Evolutionary conservation across 768 basidiomycete genomes (phyloP).

Genomic region (Nidularia pulvinata): DNA sequence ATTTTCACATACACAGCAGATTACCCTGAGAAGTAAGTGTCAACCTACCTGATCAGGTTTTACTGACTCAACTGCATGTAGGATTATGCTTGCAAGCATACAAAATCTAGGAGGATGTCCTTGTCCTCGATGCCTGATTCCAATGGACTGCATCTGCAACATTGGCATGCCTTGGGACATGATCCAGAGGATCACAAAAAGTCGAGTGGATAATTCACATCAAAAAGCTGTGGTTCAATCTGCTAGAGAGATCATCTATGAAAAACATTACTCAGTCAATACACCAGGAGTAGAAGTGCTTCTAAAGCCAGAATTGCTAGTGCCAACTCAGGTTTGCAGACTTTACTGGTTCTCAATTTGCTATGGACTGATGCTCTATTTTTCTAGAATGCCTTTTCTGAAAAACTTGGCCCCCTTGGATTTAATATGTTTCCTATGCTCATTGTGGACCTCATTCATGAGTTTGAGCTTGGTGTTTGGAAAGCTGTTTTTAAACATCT

Average conservation of each 20-base stretch:
- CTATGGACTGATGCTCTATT: background rate
- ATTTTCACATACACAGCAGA: conserved; percentile 35
- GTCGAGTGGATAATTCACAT: too few relatives aligned
- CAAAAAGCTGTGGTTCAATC: background rate
- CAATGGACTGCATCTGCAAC: conserved; percentile 13
- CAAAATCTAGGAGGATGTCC: conserved; percentile 26
- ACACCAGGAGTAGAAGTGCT: background rate
- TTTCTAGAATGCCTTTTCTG: background rate
- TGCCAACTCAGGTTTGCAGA: background rate
- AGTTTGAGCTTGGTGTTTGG: background rate
- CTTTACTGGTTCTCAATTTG: background rate
- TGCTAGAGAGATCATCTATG: background rate
- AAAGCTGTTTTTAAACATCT: background rate
- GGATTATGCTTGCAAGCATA: conserved; percentile 22
- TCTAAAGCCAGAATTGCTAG: background rate
- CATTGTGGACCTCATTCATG: background rate
- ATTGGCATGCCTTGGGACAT: conserved; percentile 23
- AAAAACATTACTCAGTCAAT: background rate
- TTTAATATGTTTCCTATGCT: background rate
- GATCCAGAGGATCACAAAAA: background rate
- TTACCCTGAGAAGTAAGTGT: conserved; percentile 35
- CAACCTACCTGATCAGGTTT: background rate
- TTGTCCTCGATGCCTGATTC: conserved; percentile 26
- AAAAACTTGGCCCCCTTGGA: conserved; percentile 2
- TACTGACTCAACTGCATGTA: conserved; percentile 4